Base-by-base conservation (phyloP, 345 rosid species). In the Pseudoturritis turrita region DNA sequence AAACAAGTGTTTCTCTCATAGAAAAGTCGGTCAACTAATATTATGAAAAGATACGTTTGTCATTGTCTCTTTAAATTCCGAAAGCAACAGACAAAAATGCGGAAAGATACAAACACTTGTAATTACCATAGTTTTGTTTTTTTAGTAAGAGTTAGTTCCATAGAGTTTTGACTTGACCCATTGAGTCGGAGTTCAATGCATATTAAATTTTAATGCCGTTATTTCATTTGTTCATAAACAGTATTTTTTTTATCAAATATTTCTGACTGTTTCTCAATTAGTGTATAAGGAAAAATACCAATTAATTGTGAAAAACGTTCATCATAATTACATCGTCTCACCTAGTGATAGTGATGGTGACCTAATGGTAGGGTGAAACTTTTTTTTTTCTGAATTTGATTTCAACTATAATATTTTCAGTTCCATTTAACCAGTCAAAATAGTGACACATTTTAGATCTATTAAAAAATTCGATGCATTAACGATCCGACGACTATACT, bases 11-110 rank as follows among this genome's bases (percentile, higher is more conserved):
- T 41, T 21, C 29, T 21, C 29, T 37, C 58, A 15, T 67, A 66
- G 72, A 75, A 51, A 75, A 52, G 69, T 52, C 58, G 74, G 79
- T 75, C 79, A 75, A 52, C 63, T 53, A 75, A 29, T 50, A 68
- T 61, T 61, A 36, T 45, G 46, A 59, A 74, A 74, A 74, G 73
- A 74, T 50, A 50, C 19, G 47, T 31, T 49, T 17, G 74, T 61
- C 74, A 14, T 26, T 68, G 74, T 75, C 70, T 61, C 69, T 60
- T 52, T 61, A 35, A 68, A 60, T 43, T 23, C 22, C 29, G 64
- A 60, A 62, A 75, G 74, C 47, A 67, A 59, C 64, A 52, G 73
- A 68, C 79, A 75, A 68, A 75, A 43, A 19, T 59, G 55, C 73
- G 73, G 68, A 75, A 75, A 68, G 64, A 45, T 31, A 7, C 14